Evolutionary conservation across 2,329 filamentous ascomycete genomes (phyloP), one percentile per base, ranked within the genome.

Genomic region (Eutypella sp.): DNA sequence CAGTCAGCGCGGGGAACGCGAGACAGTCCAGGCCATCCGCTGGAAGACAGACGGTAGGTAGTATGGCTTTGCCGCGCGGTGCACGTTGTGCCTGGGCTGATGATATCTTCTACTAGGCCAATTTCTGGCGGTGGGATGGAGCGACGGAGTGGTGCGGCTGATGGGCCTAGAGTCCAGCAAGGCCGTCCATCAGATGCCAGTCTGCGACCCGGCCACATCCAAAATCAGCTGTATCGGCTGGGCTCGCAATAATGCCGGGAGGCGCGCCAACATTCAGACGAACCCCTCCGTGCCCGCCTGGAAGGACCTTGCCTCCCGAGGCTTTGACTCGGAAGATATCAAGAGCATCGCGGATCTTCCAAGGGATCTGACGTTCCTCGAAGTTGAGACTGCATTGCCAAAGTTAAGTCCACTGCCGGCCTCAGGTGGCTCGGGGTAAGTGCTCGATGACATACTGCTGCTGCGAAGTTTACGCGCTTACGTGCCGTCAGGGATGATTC

Each of bases 101-200:
- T n/a, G n/a, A n/a, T n/a, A n/a, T n/a, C n/a, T n/a, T n/a, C 31
- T 13, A 9, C 5, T 47, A 85, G 84, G 85, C 8, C 85, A 88
- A 51, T 82, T 89, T 36, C 76, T 96, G 45, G 89, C 89, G 13
- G 81, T 93, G 13, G 89, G 83, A 39, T 95, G 89, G 82, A 89
- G 80, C 55, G 89, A 95, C 69, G 87, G 87, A 23, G 79, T 79
- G 6, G 80, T 93, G 18, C 82, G 89, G 47, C 69, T 95, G 29
- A 78, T 92, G 63, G 87, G 86, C 49, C 70, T 89, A 19, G 89
- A 93, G 63, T 91, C 82, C 56, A 87, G 83, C 64, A 95, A 92
- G 67, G 80, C 85, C 11, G 82, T 90, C 18, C 86, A 93, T 63
- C 81, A 86, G 57, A 84, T 88, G 57, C 67, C 67, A 15, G 68